Evolutionary conservation across 2,329 filamentous ascomycete genomes (phyloP), one percentile per base, ranked within the genome.

Genomic region (Xylaria arbuscula): DNA sequence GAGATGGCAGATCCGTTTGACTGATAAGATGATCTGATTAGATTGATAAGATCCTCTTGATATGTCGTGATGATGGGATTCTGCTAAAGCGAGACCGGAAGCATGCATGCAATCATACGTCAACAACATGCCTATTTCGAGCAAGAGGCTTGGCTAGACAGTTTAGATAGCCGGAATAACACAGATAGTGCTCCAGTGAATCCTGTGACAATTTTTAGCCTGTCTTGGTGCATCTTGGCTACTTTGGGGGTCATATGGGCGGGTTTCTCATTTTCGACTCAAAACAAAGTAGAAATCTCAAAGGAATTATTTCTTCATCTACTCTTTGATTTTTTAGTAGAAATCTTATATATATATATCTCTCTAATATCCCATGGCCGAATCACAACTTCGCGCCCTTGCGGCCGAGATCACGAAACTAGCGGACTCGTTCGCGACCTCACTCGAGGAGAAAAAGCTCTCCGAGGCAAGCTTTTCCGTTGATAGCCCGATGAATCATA

Each of bases 381-480:
- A 76, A 59, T 71, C 76, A 48, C 73, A 79, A 32, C 78, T 84
- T 28, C 80, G 77, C 63, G 77, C 78, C 66, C 80, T 85, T n/a
- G 81, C 82, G 11, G 80, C 81, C 58, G 81, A 82, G 75, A 80
- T 85, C 66, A 80, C 78, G 24, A 80, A 83, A 71, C 78, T 84
- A n/a, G 78, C 83, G 0, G 78, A 78, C 17, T 75, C 75, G 8
- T 80, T 85, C 54, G 81, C 81, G 11, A 77, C 77, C 36, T 80
- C 78, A 63, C 77, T 84, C 34, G 73, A 79, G 55, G 81, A 83
- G 17, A 81, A 83, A 60, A 81, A 82, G 24, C 77, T 85, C 32
- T 76, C 79, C 3, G 74, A 80, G 15, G 81, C 83, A 1, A 82
- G 80, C 1, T 80, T 86, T 24, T 79, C 79, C 10, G 80, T 80